phyloP scores from a whole-genome alignment of 129 eudicot species.

The Escallonia herrerae region DNA sequence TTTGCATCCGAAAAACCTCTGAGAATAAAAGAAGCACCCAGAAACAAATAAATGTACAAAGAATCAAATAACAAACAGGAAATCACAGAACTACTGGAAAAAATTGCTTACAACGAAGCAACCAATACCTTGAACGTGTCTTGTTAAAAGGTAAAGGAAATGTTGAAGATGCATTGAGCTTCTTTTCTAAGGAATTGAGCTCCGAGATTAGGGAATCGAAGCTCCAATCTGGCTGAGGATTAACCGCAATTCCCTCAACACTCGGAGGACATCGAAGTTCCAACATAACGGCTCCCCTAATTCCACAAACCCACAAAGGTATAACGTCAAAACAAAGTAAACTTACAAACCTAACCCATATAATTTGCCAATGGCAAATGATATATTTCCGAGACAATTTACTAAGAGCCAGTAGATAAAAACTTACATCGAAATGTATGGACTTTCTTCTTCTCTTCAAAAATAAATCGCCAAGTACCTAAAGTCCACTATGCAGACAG shows the following conservation, averaged over 20 bases:
- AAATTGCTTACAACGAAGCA: background rate
- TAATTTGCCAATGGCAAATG: background rate
- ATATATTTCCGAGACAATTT: no score
- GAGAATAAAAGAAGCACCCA: background rate
- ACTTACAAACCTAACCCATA: slow-evolving; percentile 8
- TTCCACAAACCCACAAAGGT: background rate
- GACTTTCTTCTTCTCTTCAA: no score
- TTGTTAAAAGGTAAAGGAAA: slow-evolving; percentile 36
- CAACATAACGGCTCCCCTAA: slow-evolving; percentile 47
- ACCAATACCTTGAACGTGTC: slow-evolving; percentile 33
- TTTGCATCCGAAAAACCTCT: slow-evolving; percentile 35
- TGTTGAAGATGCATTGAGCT: slow-evolving; percentile 36
- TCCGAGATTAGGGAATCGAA: slow-evolving; percentile 61
- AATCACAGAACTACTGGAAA: background rate
- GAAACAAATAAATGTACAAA: background rate
- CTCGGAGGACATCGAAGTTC: slow-evolving; percentile 38
- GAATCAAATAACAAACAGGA: background rate
- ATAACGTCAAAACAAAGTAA: background rate
- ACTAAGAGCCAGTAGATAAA: background rate
- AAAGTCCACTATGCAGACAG: no score
- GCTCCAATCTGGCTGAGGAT: slow-evolving; percentile 88
- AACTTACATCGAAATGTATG: no score
- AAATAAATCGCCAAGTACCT: no score
- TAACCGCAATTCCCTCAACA: slow-evolving; percentile 45
- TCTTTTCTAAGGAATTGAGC: slow-evolving; percentile 57